Percentiles rank a stretch among this genome's conserved stretches.
phyloP scores from a whole-genome alignment of 768 basidiomycete genomes.

The Boletus speciosus region DNA sequence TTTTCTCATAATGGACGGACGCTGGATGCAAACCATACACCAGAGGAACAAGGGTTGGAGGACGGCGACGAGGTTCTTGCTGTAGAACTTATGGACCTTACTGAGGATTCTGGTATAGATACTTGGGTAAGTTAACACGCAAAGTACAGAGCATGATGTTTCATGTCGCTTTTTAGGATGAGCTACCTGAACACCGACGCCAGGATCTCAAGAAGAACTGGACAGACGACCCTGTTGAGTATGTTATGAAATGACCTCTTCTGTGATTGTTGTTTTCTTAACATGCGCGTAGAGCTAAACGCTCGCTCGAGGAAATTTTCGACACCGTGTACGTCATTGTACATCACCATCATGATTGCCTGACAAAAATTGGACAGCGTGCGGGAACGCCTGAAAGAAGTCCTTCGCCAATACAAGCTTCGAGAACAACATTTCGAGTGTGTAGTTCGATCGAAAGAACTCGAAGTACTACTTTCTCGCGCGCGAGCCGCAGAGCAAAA shows the following conservation, averaged over 20 bases:
- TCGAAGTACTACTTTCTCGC: conserved; percentile 82
- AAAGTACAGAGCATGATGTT: background rate
- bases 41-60: conserved; percentile 84
- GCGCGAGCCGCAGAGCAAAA: conserved; percentile 87
- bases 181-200: conserved; percentile 57
- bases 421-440: conserved; percentile 92
- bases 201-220: conserved; percentile 80
- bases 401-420: conserved; percentile 84
- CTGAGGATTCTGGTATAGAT: conserved; percentile 60
- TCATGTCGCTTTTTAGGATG: conserved; percentile 45
- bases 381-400: conserved; percentile 81
- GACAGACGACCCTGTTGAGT: conserved; percentile 76
- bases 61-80: conserved; percentile 87
- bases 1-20: conserved; percentile 81
- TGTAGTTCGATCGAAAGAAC: conserved; percentile 86
- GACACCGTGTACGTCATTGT: conserved; percentile 67
- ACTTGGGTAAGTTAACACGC: conserved; percentile 49
- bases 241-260: conserved; percentile 26
- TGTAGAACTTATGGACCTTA: conserved; percentile 88
- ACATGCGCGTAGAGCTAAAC: conserved; percentile 51
- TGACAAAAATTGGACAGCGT: conserved; percentile 45
- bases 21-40: conserved; percentile 78
- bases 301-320: conserved; percentile 78
- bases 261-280: background rate
- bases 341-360: background rate